Conservation (phyloP, 176 grass and related monocot genomes). For the Saccharum spontaneum region DNA sequence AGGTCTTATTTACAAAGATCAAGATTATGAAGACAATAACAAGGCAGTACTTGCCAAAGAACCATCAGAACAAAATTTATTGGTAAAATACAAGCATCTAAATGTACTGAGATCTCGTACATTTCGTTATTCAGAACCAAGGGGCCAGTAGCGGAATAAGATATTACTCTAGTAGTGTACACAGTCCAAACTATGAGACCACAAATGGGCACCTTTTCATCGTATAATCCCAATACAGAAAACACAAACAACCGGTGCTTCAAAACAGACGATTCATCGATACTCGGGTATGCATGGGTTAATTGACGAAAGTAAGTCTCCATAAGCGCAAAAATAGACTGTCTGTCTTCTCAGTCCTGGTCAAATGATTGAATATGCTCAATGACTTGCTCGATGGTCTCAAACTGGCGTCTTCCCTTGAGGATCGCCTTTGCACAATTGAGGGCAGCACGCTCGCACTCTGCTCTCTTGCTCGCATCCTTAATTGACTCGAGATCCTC, state of each 20-base stretch:
- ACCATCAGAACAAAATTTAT: not conserved
- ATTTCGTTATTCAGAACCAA: conserved; percentile 31
- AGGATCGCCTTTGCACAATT: conserved; percentile 71
- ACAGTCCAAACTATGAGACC: not conserved
- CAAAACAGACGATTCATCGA: not conserved
- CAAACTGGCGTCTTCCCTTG: conserved; percentile 56
- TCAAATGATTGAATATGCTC: conserved; percentile 24
- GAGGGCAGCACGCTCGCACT: conserved; percentile 61
- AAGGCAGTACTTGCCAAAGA: not conserved
- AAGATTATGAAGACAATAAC: not conserved
- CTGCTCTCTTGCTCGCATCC: conserved; percentile 63
- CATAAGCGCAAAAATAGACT: not conserved
- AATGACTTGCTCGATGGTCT: conserved; percentile 60
- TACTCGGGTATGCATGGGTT: not conserved
- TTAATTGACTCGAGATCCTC: conserved; percentile 91
- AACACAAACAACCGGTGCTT: conserved; percentile 16
- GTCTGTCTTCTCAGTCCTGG: not conserved
- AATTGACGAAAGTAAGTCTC: not conserved
- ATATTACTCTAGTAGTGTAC: conserved; percentile 13
- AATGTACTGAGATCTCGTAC: conserved; percentile 1
- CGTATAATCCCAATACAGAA: not conserved
- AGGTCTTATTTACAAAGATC: not conserved
- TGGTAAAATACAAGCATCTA: not conserved
- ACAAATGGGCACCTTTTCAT: not conserved
- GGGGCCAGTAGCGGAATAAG: not conserved